phyloP scores from a whole-genome alignment of 2,329 filamentous ascomycete genomes.

The Annulohypoxylon truncatum region DNA sequence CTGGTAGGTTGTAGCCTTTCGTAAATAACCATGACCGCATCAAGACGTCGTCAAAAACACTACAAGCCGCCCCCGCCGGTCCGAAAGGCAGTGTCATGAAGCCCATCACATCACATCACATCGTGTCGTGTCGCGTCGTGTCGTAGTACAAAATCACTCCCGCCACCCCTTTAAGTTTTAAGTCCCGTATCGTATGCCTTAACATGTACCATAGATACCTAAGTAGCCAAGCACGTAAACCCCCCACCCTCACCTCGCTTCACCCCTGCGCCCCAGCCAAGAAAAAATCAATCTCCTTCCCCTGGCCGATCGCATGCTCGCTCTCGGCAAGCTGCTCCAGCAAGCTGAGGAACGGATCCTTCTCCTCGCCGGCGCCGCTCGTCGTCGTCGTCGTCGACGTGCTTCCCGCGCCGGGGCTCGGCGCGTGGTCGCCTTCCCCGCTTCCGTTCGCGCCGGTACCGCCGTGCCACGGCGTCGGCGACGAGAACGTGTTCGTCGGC shows the following conservation, averaged over 20 bases:
- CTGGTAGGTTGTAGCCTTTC: neutral
- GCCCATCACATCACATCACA: neutral
- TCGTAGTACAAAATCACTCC: neutral
- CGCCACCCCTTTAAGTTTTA: neutral
- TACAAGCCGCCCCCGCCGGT: neutral
- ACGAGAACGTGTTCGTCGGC: conserved; percentile 65
- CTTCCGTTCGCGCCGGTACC: neutral
- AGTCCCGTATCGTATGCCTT: neutral
- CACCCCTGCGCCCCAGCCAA: conserved; percentile 55
- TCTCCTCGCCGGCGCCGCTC: conserved; percentile 68
- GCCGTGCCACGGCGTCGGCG: conserved; percentile 63
- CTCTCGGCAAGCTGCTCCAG: conserved; percentile 87
- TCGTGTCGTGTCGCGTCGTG: neutral
- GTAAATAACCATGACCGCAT: neutral
- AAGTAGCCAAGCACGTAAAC: neutral
- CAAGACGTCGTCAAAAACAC: neutral
- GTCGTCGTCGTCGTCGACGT: conserved; percentile 61
- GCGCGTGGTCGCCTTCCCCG: conserved; percentile 50
- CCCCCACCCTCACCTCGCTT: conserved; percentile 44
- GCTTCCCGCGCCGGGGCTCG: conserved; percentile 62
- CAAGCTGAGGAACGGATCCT: conserved; percentile 82
- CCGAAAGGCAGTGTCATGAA: neutral
- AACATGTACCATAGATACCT: no score
- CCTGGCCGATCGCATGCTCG: conserved; percentile 75
- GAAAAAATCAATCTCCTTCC: conserved; percentile 84